phyloP scores from a whole-genome alignment of 2,329 filamentous ascomycete species.

The Harringtonia lauricola region DNA sequence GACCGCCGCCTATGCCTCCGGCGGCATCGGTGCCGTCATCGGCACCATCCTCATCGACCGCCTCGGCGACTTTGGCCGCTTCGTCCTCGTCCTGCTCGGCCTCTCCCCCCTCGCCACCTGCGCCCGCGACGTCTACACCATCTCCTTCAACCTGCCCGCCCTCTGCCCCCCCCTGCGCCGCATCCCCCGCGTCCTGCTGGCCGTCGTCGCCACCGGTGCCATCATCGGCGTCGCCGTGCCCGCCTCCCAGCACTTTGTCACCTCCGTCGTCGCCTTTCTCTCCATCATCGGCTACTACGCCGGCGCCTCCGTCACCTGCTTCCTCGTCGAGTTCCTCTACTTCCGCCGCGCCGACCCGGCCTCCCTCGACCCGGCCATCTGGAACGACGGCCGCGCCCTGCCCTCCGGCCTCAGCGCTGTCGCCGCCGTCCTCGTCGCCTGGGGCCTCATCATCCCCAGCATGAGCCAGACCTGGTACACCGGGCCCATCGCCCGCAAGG shows the following conservation, averaged over 20 bases:
- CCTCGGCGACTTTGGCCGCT: conserved; percentile 46
- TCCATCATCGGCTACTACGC: conserved; percentile 33
- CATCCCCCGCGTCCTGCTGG: conserved; percentile 29
- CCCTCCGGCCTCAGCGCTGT: conserved; percentile 17
- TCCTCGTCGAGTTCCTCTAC: conserved; percentile 13
- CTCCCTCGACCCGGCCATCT: conserved; percentile 13
- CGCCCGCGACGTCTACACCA: conserved; percentile 47
- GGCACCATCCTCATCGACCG: conserved; percentile 46
- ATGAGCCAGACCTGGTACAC: conserved; percentile 32
- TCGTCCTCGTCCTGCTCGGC: conserved; percentile 48
- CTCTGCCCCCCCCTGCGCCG: conserved; percentile 24
- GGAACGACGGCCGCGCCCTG: conserved; percentile 14
- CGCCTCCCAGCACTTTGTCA: conserved; percentile 26
- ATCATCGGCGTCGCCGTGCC: conserved; percentile 28
- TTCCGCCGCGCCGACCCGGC: conserved; percentile 13
- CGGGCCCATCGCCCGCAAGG: conserved; percentile 28
- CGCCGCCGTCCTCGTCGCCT: conserved; percentile 11
- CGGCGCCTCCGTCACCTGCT: conserved; percentile 13
- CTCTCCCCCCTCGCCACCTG: conserved; percentile 48
- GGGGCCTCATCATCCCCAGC: conserved; percentile 23
- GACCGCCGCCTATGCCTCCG: conserved; percentile 37
- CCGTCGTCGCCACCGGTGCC: conserved; percentile 24
- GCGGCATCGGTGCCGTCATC: conserved; percentile 45
- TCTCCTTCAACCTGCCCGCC: conserved; percentile 48
- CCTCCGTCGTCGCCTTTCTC: conserved; percentile 31